phyloP scores from a whole-genome alignment of 1,139 yeast species.

The Tardiomyces digboiensis region DNA sequence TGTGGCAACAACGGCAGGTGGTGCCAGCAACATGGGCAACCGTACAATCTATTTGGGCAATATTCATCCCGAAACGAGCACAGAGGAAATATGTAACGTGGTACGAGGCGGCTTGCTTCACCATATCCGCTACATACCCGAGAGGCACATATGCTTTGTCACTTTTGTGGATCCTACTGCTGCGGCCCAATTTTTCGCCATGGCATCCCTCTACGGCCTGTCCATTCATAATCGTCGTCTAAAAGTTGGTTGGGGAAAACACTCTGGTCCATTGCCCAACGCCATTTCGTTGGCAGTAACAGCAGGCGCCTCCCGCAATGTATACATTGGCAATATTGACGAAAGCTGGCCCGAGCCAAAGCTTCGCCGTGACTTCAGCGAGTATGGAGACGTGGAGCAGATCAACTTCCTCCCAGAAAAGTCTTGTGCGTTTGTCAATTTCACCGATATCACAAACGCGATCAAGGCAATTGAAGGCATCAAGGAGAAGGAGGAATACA shows the following conservation, averaged over 20 bases:
- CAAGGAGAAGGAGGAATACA: slow-evolving; percentile 39
- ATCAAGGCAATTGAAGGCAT: slow-evolving; percentile 73
- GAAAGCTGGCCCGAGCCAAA: slow-evolving; percentile 47
- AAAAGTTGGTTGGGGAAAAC: slow-evolving; percentile 96
- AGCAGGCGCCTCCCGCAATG: slow-evolving; percentile 89
- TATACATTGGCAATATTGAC: slow-evolving; percentile 70
- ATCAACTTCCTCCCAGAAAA: slow-evolving; percentile 77
- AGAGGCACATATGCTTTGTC: slow-evolving; percentile 83
- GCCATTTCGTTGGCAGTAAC: slow-evolving; percentile 78
- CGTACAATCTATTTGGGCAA: slow-evolving; percentile 89
- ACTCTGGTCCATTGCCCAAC: slow-evolving; percentile 82
- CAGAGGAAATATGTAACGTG: slow-evolving; percentile 89
- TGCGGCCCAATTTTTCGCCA: slow-evolving; percentile 89
- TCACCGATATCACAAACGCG: slow-evolving; percentile 79
- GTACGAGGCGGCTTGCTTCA: slow-evolving; percentile 90
- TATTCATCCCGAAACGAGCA: slow-evolving; percentile 73
- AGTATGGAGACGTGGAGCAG: slow-evolving; percentile 91
- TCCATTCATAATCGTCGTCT: slow-evolving; percentile 72
- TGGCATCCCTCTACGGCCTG: slow-evolving; percentile 75
- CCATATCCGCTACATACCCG: slow-evolving; percentile 48
- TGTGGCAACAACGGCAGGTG: slow-evolving; percentile 68
- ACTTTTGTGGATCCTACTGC: slow-evolving; percentile 89
- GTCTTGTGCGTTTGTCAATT: slow-evolving; percentile 88
- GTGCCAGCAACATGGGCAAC: slow-evolving; percentile 76
- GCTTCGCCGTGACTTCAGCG: slow-evolving; percentile 64